These are phyloP conservation scores for Umbelopsis sp. DNA, from an alignment of 371 early-diverging fungal species.

Conservation along the genomic window DNA sequence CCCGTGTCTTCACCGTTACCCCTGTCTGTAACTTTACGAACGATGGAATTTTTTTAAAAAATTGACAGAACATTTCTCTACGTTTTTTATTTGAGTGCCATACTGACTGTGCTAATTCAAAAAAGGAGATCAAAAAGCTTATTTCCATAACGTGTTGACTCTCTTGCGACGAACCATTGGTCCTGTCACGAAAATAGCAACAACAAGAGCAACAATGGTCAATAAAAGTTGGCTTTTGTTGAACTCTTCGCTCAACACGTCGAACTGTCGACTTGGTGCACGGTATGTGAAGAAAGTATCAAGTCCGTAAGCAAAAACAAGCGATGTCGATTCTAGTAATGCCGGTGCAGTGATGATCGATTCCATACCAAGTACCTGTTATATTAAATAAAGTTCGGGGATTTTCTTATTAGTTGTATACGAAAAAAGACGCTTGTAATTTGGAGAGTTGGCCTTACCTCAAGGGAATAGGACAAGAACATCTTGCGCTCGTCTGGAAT, in stretches of 20 bases:
- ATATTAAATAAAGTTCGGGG: slow-evolving; percentile 18
- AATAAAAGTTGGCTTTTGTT: slow-evolving; percentile 79
- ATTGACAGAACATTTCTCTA: slow-evolving; percentile 3
- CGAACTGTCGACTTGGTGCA: slow-evolving; percentile 90
- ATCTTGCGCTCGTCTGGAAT: slow-evolving; percentile 73
- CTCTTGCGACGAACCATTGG: slow-evolving; percentile 75
- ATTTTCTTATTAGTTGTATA: slow-evolving; percentile 10
- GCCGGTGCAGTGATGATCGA: slow-evolving; percentile 77
- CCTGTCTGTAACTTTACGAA: neutral
- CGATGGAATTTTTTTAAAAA: slow-evolving; percentile 9
- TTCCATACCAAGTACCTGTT: slow-evolving; percentile 63
- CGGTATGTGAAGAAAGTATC: slow-evolving; percentile 86
- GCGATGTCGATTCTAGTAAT: slow-evolving; percentile 89
- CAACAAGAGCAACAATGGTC: slow-evolving; percentile 78
- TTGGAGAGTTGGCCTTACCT: slow-evolving; percentile 36
- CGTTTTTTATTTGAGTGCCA: neutral
- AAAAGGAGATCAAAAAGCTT: slow-evolving; percentile 14
- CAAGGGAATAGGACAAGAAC: slow-evolving; percentile 72
- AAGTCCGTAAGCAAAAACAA: slow-evolving; percentile 86
- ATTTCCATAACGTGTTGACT: slow-evolving; percentile 65
- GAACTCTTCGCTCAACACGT: slow-evolving; percentile 90
- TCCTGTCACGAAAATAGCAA: slow-evolving; percentile 66
- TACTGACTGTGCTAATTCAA: too few relatives aligned
- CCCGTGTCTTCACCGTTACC: neutral
- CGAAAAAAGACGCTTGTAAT: neutral